Evolutionary conservation across 78 protist genomes (phyloP).

Genomic region (Dictyostelium citrinum): DNA sequence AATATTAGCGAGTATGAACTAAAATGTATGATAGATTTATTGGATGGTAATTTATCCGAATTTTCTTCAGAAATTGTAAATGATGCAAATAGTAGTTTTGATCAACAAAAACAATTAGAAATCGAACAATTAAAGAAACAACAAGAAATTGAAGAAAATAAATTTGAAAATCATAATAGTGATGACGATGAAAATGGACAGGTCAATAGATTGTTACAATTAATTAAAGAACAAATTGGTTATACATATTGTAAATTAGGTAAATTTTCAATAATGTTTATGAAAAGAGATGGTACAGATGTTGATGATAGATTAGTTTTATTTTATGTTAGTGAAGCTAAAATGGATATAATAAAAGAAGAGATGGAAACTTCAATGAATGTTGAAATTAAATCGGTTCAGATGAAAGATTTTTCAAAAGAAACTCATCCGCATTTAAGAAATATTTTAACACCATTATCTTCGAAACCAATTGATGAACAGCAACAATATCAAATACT

Average conservation of each 20-base stretch:
- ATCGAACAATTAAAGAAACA: background rate
- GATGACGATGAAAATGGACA: background rate
- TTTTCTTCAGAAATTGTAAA: slow-evolving; percentile 27
- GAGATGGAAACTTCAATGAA: slow-evolving; percentile 35
- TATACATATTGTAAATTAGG: background rate
- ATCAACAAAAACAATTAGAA: background rate
- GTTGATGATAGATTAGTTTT: slow-evolving; percentile 34
- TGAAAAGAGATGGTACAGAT: slow-evolving; percentile 50
- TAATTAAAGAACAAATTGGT: slow-evolving; percentile 15
- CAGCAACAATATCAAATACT: background rate
- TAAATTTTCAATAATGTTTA: slow-evolving; percentile 49
- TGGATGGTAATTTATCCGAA: slow-evolving; percentile 71
- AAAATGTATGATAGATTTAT: slow-evolving; percentile 24
- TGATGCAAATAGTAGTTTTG: background rate
- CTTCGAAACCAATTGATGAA: background rate
- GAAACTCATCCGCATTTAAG: slow-evolving; percentile 36
- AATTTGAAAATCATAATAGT: background rate
- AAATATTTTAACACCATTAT: background rate
- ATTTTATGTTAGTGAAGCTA: slow-evolving; percentile 8
- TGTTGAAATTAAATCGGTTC: background rate
- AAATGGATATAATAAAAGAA: slow-evolving; percentile 5
- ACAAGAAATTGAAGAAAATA: background rate
- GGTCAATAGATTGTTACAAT: background rate
- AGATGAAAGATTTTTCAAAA: slow-evolving; percentile 32
- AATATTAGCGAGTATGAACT: slow-evolving; percentile 31